Conservation (phyloP, 371 early-diverging fungal genomes). For the Polyrhizophydium stewartii region DNA sequence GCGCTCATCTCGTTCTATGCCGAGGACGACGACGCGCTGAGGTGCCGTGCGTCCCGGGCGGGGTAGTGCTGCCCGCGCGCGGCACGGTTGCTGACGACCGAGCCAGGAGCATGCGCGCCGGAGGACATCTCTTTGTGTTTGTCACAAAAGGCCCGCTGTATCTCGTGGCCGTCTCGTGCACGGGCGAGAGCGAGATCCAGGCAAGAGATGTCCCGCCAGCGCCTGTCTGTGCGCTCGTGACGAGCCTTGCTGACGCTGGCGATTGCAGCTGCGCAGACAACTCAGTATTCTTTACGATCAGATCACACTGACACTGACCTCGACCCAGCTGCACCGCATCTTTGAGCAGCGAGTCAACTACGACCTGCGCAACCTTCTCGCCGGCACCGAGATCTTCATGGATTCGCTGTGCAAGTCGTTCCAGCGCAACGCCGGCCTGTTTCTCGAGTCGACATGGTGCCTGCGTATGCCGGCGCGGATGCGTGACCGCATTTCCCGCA, state of each 20-base stretch:
- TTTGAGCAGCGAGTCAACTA: conserved; percentile 85
- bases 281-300: conserved; percentile 78
- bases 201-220: conserved; percentile 28
- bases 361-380: conserved; percentile 79
- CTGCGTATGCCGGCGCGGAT: conserved; percentile 53
- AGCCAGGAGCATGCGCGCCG: conserved; percentile 40
- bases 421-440: conserved; percentile 65
- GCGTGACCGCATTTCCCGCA: conserved; percentile 8
- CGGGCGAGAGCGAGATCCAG: conserved; percentile 78
- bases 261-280: conserved; percentile 67
- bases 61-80: neutral
- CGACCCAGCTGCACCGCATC: conserved; percentile 74
- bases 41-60: conserved; percentile 26
- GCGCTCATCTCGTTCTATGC: conserved; percentile 84
- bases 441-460: conserved; percentile 74
- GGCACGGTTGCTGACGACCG: neutral
- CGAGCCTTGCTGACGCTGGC: no score
- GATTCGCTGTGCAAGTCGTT: conserved; percentile 74
- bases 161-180: conserved; percentile 72
- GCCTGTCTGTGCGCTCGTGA: no score
- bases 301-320: conserved; percentile 81
- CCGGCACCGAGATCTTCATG: conserved; percentile 81
- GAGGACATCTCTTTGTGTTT: conserved; percentile 79
- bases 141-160: conserved; percentile 76
- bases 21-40: conserved; percentile 74